phyloP scores from a whole-genome alignment of 2,329 filamentous ascomycete genomes.

The Lecanicillium sp. region DNA sequence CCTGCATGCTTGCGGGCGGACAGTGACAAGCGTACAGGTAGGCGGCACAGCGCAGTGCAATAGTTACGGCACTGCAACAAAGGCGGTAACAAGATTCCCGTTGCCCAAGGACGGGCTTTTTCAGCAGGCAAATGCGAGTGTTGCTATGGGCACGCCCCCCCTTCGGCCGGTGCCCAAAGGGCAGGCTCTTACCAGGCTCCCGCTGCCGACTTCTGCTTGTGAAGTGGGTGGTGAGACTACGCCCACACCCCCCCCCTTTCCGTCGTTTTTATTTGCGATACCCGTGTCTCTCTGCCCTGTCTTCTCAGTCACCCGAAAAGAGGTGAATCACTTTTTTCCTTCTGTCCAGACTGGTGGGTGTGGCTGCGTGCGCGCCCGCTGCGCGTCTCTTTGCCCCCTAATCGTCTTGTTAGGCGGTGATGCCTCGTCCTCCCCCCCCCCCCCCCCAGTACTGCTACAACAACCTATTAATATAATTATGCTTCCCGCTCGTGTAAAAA shows the following conservation, averaged over 20 bases:
- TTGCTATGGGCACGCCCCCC: background rate
- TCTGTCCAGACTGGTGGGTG: background rate
- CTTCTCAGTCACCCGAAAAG: background rate
- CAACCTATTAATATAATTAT: conserved; percentile 3
- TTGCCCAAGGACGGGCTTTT: background rate
- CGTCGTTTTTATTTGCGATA: background rate
- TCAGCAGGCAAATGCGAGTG: background rate
- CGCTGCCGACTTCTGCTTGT: too few species aligned
- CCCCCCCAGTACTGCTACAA: too few species aligned
- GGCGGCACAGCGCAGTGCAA: conserved; percentile 2
- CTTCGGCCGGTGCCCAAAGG: conserved; percentile 1
- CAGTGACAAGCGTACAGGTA: background rate
- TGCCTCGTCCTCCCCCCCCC: too few species aligned
- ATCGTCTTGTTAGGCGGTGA: conserved; percentile 4
- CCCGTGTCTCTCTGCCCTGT: conserved; percentile 7
- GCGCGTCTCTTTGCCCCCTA: background rate
- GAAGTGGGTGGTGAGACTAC: background rate
- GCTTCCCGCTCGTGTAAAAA: background rate
- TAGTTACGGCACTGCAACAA: background rate
- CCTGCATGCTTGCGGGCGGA: background rate
- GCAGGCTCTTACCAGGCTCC: conserved; percentile 1
- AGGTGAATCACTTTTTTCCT: conserved; percentile 5
- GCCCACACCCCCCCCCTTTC: conserved; percentile 1
- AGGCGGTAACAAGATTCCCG: conserved; percentile 8
- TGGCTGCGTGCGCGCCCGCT: conserved; percentile 1